A percentile compares a stretch with the other conserved stretches of the same genome.
Evolutionary conservation across 768 basidiomycete species (phyloP).

Genomic region (Panaeolus papilionaceus): DNA sequence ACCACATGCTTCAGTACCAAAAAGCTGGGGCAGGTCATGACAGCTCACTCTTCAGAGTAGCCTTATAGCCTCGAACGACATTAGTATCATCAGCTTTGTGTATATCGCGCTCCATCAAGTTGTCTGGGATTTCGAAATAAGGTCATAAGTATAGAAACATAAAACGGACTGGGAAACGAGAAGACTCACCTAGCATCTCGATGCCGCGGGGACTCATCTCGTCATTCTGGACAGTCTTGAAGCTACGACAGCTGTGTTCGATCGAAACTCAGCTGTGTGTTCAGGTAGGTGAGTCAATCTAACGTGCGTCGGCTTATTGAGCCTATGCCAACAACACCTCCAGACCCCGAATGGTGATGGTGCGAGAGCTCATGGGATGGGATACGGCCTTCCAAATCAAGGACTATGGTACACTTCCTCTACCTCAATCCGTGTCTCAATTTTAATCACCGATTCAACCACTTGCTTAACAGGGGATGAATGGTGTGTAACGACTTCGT

Average conservation of each 20-base stretch:
- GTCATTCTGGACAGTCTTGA: not conserved
- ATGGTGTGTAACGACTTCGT: constrained; percentile 1
- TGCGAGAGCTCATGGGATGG: constrained; percentile 26
- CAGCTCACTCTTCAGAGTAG: too few species aligned
- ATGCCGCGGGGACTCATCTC: not conserved
- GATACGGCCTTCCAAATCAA: constrained; percentile 19
- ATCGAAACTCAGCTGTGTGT: not conserved
- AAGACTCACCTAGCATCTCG: not conserved
- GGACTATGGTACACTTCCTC: constrained; percentile 7
- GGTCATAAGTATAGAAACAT: too few species aligned
- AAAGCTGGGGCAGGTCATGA: too few species aligned
- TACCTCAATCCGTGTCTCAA: not conserved
- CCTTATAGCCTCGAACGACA: too few species aligned
- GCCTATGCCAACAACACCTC: not conserved
- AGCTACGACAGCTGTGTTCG: not conserved
- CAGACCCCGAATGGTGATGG: constrained; percentile 24
- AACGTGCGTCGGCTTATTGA: not conserved
- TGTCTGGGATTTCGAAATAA: too few species aligned
- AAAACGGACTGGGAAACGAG: too few species aligned
- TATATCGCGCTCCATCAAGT: too few species aligned
- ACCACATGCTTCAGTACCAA: too few species aligned
- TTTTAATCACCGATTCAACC: too few species aligned
- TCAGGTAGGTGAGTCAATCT: not conserved
- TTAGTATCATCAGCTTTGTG: too few species aligned
- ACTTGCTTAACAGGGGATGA: not conserved